Evolutionary conservation across 2,329 filamentous ascomycete genomes (phyloP).

Genomic region (Venturia carpophila): DNA sequence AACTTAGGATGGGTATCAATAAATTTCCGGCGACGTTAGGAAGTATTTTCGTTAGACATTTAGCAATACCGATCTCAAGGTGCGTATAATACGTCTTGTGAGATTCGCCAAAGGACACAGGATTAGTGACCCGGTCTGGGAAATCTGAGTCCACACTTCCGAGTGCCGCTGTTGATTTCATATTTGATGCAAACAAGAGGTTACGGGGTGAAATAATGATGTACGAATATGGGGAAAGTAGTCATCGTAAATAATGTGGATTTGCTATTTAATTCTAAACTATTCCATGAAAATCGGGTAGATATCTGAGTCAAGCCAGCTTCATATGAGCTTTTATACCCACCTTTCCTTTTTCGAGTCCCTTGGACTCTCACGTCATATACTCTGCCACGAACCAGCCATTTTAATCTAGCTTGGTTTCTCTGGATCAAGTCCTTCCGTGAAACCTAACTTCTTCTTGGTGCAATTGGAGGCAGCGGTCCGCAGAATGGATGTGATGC

Average conservation of each 20-base stretch:
- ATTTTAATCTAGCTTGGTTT: background rate
- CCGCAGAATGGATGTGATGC: background rate
- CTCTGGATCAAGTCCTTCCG: background rate
- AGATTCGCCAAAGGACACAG: too few relatives aligned
- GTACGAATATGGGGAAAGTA: background rate
- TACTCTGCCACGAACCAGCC: too few relatives aligned
- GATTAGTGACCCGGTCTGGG: too few relatives aligned
- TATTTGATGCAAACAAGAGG: too few relatives aligned
- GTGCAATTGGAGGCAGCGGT: background rate
- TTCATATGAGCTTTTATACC: background rate
- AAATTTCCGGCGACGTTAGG: too few relatives aligned
- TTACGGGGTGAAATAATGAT: background rate
- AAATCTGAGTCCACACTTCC: too few relatives aligned
- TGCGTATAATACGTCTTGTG: too few relatives aligned
- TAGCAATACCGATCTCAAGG: too few relatives aligned
- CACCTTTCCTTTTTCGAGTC: background rate
- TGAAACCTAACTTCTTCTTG: background rate
- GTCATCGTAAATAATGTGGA: background rate
- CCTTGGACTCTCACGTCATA: too few relatives aligned
- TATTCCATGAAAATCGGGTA: background rate
- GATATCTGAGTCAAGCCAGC: background rate
- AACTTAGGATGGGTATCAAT: too few relatives aligned
- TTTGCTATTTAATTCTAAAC: background rate
- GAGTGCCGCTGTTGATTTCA: too few relatives aligned
- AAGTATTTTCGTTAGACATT: too few relatives aligned